A percentile compares a stretch with the other conserved stretches of the same genome.
Evolutionary conservation across 2,329 filamentous ascomycete species (phyloP).

Genomic region (Beauveria sp.): DNA sequence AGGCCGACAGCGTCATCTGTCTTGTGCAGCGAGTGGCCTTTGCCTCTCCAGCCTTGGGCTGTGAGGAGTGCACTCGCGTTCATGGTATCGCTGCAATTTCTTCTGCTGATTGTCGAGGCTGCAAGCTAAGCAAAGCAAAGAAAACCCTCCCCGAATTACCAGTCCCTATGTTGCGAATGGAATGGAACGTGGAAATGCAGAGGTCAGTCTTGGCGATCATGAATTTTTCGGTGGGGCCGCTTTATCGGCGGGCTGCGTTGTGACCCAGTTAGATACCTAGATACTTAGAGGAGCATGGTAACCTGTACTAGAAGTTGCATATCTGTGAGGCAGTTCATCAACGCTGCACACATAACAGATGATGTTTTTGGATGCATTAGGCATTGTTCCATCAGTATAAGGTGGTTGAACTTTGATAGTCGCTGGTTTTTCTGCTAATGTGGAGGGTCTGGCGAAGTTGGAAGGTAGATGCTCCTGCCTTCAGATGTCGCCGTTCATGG

Average conservation of each 20-base stretch:
- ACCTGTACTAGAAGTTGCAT: not conserved
- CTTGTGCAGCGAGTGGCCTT: slow-evolving; percentile 79
- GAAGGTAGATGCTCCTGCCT: too few species aligned
- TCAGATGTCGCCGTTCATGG: too few species aligned
- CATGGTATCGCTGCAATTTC: slow-evolving; percentile 43
- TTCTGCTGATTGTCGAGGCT: not conserved
- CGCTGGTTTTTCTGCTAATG: too few species aligned
- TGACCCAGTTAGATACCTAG: not conserved
- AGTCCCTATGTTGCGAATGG: not conserved
- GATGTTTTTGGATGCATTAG: too few species aligned
- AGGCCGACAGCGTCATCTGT: slow-evolving; percentile 67
- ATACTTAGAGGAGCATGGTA: not conserved
- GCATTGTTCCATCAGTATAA: too few species aligned
- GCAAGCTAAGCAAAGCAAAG: not conserved
- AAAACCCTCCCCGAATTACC: not conserved
- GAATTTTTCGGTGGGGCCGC: slow-evolving; percentile 23
- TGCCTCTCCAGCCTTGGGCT: slow-evolving; percentile 82
- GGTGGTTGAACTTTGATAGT: too few species aligned
- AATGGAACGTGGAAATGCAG: not conserved
- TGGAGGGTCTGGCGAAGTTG: too few species aligned
- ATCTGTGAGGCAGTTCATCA: not conserved
- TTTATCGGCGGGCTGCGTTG: slow-evolving; percentile 16
- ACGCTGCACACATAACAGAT: too few species aligned
- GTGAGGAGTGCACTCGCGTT: slow-evolving; percentile 76
- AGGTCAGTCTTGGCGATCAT: not conserved